Percentiles rank a stretch among this genome's conserved stretches.
Conservation (phyloP, 148 eudicot genomes). For the Rhododendron vialii region DNA sequence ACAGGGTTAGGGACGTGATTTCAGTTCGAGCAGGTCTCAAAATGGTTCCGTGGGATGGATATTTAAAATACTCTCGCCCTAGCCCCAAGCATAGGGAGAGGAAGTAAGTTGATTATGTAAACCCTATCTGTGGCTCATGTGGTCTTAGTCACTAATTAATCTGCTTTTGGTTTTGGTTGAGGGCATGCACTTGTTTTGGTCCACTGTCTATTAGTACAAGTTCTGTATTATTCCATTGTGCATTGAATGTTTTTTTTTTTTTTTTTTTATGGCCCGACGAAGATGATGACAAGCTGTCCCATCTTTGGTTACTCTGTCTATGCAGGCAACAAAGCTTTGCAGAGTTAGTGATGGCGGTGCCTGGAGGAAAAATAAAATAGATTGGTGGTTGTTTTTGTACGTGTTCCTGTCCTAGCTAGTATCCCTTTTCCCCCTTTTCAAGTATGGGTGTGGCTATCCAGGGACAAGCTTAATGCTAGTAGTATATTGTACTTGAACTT, state of each 20-base stretch:
- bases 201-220: not conserved
- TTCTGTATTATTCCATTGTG: not conserved
- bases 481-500: too few relatives aligned
- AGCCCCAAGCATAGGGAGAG: slow-evolving; percentile 91
- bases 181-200: not conserved
- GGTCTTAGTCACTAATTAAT: not conserved
- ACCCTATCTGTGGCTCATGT: not conserved
- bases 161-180: not conserved
- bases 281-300: not conserved
- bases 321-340: slow-evolving; percentile 89
- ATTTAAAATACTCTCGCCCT: slow-evolving; percentile 90
- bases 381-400: not conserved
- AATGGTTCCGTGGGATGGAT: slow-evolving; percentile 98
- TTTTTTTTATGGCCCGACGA: not conserved
- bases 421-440: not conserved
- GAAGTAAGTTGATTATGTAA: slow-evolving; percentile 52
- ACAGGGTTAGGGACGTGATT: slow-evolving; percentile 81
- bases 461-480: not conserved
- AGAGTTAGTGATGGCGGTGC: slow-evolving; percentile 53
- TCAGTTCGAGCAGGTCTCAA: slow-evolving; percentile 90
- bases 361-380: slow-evolving; percentile 42
- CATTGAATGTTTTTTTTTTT: not conserved
- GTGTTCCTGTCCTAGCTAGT: not conserved
- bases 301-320: not conserved
- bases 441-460: not conserved